A percentile compares a stretch with the other conserved stretches of the same genome.
Evolutionary conservation across 768 basidiomycete genomes (phyloP).

Genomic region (Fomitopsis serialis): DNA sequence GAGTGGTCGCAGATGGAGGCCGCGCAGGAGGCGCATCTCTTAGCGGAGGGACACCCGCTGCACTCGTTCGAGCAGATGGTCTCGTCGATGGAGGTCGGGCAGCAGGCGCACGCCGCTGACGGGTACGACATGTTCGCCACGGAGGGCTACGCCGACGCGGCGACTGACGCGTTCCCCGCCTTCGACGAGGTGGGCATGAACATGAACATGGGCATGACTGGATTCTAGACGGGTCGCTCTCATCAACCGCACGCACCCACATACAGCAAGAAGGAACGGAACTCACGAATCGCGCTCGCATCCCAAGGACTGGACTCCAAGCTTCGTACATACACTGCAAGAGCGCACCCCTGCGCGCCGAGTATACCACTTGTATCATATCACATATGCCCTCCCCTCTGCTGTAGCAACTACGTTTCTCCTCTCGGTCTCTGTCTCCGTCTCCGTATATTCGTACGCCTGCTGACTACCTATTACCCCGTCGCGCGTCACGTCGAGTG

Average conservation of each 20-base stretch:
- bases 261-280: too few species aligned
- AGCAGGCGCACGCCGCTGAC: background rate
- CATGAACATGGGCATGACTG: background rate
- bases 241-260: too few species aligned
- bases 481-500: background rate
- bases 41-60: background rate
- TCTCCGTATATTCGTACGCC: background rate
- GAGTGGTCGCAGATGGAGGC: background rate
- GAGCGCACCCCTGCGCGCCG: background rate
- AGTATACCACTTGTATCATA: too few species aligned
- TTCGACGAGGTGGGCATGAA: background rate
- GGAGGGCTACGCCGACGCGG: background rate
- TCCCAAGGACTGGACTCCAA: background rate
- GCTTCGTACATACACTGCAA: background rate
- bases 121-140: background rate
- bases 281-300: too few species aligned
- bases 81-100: background rate
- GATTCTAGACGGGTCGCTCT: background rate
- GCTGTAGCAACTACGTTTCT: background rate
- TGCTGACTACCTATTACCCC: background rate
- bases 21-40: background rate
- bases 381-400: background rate
- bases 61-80: background rate
- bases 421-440: background rate
- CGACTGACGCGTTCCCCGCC: background rate